A percentile compares a stretch with the other conserved stretches of the same genome.
Conservation (phyloP, 177 flowering plant genomes). For the Telopea speciosissima region DNA sequence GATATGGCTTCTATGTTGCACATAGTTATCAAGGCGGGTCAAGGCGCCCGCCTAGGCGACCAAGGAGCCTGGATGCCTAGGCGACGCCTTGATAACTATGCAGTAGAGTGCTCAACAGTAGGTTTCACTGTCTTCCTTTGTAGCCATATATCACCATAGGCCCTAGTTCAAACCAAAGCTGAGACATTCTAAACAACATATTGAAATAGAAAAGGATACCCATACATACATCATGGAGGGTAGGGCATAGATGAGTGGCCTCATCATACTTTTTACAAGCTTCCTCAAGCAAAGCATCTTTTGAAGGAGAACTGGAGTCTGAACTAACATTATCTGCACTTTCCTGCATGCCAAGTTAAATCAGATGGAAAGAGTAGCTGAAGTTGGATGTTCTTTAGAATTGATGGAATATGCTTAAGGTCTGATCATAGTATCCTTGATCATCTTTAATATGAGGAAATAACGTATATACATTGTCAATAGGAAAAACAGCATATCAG, state of each 20-base stretch:
- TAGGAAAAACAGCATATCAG: not conserved
- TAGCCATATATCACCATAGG: no score
- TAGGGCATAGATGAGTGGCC: conserved; percentile 84
- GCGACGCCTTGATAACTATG: no score
- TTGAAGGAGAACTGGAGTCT: conserved; percentile 84
- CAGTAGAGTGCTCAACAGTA: no score
- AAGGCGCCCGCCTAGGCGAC: no score
- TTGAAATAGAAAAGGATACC: not conserved
- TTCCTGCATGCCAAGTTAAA: conserved; percentile 58
- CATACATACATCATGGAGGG: conserved; percentile 88
- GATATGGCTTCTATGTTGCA: no score
- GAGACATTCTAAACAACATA: not conserved
- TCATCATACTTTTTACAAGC: conserved; percentile 97
- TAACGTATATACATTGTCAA: not conserved
- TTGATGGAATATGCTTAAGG: not conserved
- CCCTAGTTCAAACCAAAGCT: no score
- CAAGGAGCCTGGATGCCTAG: no score
- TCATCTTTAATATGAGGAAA: not conserved
- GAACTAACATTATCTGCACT: conserved; percentile 94
- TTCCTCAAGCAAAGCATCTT: conserved; percentile 97
- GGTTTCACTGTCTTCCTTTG: no score
- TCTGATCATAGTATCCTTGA: not conserved
- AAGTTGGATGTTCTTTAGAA: not conserved
- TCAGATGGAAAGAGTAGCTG: conserved; percentile 8
- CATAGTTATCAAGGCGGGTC: no score